Evolutionary conservation across 805 yeast genomes (phyloP).

Genomic region (Naumovozyma dairenensis): DNA sequence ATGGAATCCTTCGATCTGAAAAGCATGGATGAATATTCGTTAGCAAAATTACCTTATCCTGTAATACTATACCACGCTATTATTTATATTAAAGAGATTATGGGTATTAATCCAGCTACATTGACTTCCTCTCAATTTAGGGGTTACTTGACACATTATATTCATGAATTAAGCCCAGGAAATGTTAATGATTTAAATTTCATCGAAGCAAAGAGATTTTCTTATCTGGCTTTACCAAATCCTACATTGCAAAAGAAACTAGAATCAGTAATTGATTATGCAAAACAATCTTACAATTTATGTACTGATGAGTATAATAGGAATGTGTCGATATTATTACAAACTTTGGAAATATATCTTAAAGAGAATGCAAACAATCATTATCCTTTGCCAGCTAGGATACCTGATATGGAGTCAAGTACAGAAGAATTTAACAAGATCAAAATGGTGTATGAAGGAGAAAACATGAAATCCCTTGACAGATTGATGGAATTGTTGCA

Average conservation of each 20-base stretch:
- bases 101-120: conserved; percentile 12
- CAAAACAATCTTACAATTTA: not conserved
- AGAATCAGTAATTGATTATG: not conserved
- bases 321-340: conserved; percentile 4
- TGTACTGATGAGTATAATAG: conserved; percentile 10
- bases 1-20: conserved; percentile 43
- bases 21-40: conserved; percentile 30
- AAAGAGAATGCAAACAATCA: not conserved
- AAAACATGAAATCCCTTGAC: conserved; percentile 42
- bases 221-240: conserved; percentile 32
- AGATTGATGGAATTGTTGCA: conserved; percentile 28
- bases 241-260: not conserved
- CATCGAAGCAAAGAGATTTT: conserved; percentile 41
- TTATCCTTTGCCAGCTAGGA: conserved; percentile 56
- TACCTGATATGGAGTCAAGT: conserved; percentile 86
- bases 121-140: not conserved
- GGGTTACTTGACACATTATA: not conserved
- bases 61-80: conserved; percentile 3
- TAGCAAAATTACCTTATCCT: conserved; percentile 58
- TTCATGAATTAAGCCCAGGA: conserved; percentile 26
- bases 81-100: too few species aligned
- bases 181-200: conserved; percentile 33
- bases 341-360: conserved; percentile 3
- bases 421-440: conserved; percentile 51
- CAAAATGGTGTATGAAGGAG: conserved; percentile 46